Percentiles rank a stretch among this genome's conserved stretches.
Conservation (phyloP, 352 stramenopile genomes). For the Aphanomyces invadans region DNA sequence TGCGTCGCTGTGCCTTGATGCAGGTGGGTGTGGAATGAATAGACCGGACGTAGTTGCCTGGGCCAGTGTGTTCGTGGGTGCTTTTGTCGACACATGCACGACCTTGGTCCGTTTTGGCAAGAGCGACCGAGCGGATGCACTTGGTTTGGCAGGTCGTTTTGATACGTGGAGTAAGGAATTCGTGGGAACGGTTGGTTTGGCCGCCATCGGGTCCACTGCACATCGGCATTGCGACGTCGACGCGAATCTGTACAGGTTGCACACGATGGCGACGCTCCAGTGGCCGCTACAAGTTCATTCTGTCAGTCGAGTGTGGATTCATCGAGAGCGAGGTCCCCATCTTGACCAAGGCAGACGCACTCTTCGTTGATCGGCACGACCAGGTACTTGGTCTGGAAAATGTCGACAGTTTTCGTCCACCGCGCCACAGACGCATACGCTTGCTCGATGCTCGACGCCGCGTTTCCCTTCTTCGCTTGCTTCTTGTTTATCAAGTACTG, state of each 20-base stretch:
- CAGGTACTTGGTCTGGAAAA: conserved; percentile 20
- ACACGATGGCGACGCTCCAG: conserved; percentile 22
- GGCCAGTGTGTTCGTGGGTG: too few species aligned
- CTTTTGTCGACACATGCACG: too few species aligned
- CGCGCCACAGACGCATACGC: conserved; percentile 8
- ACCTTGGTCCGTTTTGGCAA: too few species aligned
- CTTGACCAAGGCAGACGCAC: background rate
- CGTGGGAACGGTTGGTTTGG: background rate
- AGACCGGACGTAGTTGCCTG: too few species aligned
- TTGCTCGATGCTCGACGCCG: background rate
- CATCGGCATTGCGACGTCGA: background rate
- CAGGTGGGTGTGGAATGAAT: too few species aligned
- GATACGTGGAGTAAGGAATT: too few species aligned
- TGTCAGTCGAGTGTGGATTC: too few species aligned
- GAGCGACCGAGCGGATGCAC: too few species aligned
- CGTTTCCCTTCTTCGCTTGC: background rate
- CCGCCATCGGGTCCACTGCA: background rate
- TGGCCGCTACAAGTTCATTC: conserved; percentile 19
- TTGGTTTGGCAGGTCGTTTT: too few species aligned
- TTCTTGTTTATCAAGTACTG: conserved; percentile 6
- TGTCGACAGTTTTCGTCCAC: conserved; percentile 17
- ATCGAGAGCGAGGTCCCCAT: too few species aligned
- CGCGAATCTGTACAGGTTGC: conserved; percentile 15
- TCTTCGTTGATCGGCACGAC: conserved; percentile 23
- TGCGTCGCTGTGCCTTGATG: too few species aligned